Percentiles rank a stretch among this genome's conserved stretches.
Conservation (phyloP, 352 stramenopile species). For the Globisporangium paroecandrum region DNA sequence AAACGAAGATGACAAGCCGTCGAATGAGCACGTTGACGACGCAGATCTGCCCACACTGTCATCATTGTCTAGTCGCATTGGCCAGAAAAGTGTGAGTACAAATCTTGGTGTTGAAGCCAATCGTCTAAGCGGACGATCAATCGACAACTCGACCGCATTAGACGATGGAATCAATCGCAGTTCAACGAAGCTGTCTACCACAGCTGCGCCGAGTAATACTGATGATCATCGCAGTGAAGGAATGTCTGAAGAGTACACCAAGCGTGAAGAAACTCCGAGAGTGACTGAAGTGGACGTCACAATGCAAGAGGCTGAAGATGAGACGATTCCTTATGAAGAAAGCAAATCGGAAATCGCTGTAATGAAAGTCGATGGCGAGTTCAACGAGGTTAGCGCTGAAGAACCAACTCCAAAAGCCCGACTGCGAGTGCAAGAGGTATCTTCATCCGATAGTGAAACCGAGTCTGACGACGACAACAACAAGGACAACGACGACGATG, state of each 20-base stretch:
- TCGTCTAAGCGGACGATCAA: not conserved
- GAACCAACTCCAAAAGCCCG: not conserved
- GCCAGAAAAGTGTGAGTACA: not conserved
- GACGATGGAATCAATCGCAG: not conserved
- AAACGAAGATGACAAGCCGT: not conserved
- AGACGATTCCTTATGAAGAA: not conserved
- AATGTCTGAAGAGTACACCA: not conserved
- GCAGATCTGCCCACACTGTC: not conserved
- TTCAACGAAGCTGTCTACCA: not conserved
- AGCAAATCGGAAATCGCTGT: not conserved
- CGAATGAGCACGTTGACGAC: not conserved
- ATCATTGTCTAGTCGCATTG: not conserved
- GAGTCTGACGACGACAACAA: conserved; percentile 21
- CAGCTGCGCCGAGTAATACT: not conserved
- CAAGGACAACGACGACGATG: conserved; percentile 17
- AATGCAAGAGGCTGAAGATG: not conserved
- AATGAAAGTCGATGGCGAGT: not conserved
- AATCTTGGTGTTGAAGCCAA: not conserved
- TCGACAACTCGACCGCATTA: not conserved
- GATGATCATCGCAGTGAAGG: not conserved
- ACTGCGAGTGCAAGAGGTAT: conserved; percentile 7
- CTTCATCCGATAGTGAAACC: conserved; percentile 28
- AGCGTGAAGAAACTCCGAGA: not conserved
- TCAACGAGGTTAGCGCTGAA: not conserved
- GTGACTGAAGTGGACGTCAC: not conserved